phyloP scores from a whole-genome alignment of 2,329 filamentous ascomycete genomes.

The Bretziella fagacearum region DNA sequence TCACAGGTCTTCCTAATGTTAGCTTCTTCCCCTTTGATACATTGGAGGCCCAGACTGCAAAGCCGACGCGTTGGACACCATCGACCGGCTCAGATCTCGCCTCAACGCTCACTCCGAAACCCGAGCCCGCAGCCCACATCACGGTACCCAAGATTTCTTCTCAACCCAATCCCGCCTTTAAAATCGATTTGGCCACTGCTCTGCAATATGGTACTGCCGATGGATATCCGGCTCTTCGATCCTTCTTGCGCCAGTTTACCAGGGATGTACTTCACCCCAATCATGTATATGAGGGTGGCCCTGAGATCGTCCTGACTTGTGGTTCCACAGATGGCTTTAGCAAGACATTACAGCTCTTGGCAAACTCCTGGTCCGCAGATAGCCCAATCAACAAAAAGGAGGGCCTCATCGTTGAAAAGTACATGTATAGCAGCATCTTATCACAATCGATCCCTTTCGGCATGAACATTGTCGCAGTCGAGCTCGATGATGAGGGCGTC shows the following conservation, averaged over 20 bases:
- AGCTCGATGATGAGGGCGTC: constrained; percentile 69
- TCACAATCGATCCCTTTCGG: constrained; percentile 50
- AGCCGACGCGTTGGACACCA: constrained; percentile 56
- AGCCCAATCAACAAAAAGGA: constrained; percentile 53
- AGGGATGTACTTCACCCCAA: constrained; percentile 63
- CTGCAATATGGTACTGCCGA: constrained; percentile 75
- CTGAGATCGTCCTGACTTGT: constrained; percentile 62
- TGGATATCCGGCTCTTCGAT: constrained; percentile 63
- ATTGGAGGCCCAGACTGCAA: constrained; percentile 63
- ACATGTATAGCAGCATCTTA: constrained; percentile 63
- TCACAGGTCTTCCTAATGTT: constrained; percentile 57
- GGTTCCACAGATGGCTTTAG: constrained; percentile 74
- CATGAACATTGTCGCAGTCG: constrained; percentile 55
- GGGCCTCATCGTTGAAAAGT: constrained; percentile 64
- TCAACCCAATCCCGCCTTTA: constrained; percentile 41
- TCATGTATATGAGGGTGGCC: constrained; percentile 59
- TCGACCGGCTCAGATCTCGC: constrained; percentile 20
- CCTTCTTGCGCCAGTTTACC: constrained; percentile 64
- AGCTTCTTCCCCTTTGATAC: constrained; percentile 83
- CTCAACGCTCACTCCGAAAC: constrained; percentile 15
- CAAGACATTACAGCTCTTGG: constrained; percentile 61
- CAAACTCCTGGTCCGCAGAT: constrained; percentile 52
- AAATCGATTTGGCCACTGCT: constrained; percentile 66
- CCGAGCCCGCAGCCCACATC: constrained; percentile 34
- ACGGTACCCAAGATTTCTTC: constrained; percentile 52